Evolutionary conservation across 2,329 filamentous ascomycete genomes (phyloP).

Genomic region (Sarocladium kiliense): DNA sequence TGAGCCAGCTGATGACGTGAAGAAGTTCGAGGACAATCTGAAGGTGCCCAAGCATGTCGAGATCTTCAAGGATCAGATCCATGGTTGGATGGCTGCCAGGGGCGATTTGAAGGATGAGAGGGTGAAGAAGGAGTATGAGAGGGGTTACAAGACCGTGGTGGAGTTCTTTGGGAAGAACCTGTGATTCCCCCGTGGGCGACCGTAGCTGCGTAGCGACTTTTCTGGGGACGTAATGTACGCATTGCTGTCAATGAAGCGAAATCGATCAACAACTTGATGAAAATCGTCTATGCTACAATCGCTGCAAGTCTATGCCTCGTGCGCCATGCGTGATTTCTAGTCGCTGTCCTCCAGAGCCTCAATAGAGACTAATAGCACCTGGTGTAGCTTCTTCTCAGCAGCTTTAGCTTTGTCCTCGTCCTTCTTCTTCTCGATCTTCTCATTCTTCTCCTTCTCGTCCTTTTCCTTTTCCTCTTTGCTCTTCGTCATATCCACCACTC

Average conservation of each 20-base stretch:
- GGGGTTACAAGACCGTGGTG: constrained; percentile 55
- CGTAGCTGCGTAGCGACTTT: too few relatives aligned
- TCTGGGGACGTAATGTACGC: too few relatives aligned
- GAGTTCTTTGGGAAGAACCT: constrained; percentile 52
- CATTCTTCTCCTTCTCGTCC: constrained; percentile 10
- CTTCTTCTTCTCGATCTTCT: constrained; percentile 10
- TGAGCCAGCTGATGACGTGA: constrained; percentile 49
- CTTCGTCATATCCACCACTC: constrained; percentile 30
- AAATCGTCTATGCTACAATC: too few relatives aligned
- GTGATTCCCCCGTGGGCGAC: too few relatives aligned
- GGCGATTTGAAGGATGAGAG: constrained; percentile 51
- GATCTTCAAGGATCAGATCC: constrained; percentile 61
- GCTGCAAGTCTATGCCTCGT: too few relatives aligned
- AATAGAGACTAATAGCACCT: constrained; percentile 28
- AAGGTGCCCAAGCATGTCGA: constrained; percentile 55
- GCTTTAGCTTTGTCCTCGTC: constrained; percentile 12
- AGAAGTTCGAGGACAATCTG: constrained; percentile 51
- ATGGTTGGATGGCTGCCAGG: constrained; percentile 71
- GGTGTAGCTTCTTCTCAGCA: constrained; percentile 18
- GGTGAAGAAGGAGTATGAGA: constrained; percentile 56
- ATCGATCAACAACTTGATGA: too few relatives aligned
- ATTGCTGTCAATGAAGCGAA: too few relatives aligned
- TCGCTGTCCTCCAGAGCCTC: not conserved
- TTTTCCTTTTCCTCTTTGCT: constrained; percentile 16
- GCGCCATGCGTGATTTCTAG: not conserved